These are phyloP conservation scores for Cercospora sojina DNA, from an alignment of 2,329 filamentous ascomycete species.

Conservation along the genomic window DNA sequence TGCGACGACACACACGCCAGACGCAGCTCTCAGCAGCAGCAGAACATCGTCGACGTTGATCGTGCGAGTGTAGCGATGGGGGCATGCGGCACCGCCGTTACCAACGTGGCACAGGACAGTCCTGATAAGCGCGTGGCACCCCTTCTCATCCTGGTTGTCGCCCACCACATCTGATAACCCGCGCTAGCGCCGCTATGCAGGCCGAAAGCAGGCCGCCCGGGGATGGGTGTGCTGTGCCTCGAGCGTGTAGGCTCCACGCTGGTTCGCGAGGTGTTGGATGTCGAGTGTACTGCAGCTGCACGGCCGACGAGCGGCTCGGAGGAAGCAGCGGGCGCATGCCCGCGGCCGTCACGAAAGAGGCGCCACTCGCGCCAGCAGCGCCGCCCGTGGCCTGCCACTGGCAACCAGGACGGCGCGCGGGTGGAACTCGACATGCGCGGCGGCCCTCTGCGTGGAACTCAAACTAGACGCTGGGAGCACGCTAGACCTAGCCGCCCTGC, in stretches of 20 bases:
- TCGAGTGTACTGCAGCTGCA: background rate
- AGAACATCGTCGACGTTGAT: background rate
- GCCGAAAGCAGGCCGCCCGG: background rate
- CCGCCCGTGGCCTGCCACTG: constrained; percentile 8
- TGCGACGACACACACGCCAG: background rate
- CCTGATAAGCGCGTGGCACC: constrained; percentile 11
- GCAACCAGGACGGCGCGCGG: constrained; percentile 7
- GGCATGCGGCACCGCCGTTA: background rate
- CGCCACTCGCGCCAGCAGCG: constrained; percentile 15
- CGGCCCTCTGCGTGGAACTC: constrained; percentile 16
- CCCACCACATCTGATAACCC: constrained; percentile 6
- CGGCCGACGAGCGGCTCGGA: background rate
- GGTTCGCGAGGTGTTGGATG: constrained; percentile 15
- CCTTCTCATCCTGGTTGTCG: constrained; percentile 2
- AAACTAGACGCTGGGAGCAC: constrained; percentile 15
- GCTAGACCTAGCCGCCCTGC: constrained; percentile 18
- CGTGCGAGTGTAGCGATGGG: background rate
- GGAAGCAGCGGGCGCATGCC: constrained; percentile 11
- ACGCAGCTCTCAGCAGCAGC: constrained; percentile 4
- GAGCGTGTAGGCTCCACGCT: constrained; percentile 2
- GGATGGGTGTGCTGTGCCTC: background rate
- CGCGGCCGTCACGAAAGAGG: constrained; percentile 16
- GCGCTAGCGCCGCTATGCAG: constrained; percentile 9
- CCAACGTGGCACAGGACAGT: background rate
- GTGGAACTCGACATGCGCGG: constrained; percentile 8